Conservation (phyloP, 2,329 filamentous ascomycete genomes). For the Fusarium sp. region DNA sequence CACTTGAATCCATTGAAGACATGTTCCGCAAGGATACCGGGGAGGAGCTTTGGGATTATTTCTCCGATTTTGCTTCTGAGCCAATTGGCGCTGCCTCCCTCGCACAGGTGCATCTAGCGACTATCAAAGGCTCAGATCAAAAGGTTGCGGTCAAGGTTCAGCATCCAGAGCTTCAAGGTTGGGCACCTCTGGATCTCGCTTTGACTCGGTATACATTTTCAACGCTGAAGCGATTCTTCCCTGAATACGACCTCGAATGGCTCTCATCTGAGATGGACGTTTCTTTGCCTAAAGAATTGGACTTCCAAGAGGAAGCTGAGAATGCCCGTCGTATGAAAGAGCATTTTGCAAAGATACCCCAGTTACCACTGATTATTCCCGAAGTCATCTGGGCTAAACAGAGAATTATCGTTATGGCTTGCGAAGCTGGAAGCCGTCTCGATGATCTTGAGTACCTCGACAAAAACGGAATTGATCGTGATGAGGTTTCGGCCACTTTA, state of each 20-base stretch:
- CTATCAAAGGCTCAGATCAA: conserved; percentile 82
- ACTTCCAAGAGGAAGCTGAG: conserved; percentile 86
- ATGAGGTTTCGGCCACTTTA: conserved; percentile 92
- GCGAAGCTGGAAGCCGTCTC: conserved; percentile 84
- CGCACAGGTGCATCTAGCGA: conserved; percentile 93
- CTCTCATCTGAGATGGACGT: conserved; percentile 91
- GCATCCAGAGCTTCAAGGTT: conserved; percentile 89
- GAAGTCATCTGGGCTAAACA: conserved; percentile 89
- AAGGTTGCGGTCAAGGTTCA: conserved; percentile 97
- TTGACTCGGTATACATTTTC: conserved; percentile 91
- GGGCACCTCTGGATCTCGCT: conserved; percentile 87
- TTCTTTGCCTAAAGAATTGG: conserved; percentile 89
- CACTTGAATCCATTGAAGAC: conserved; percentile 83
- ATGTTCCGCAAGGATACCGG: conserved; percentile 92
- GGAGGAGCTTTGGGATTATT: conserved; percentile 80
- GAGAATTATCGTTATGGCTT: conserved; percentile 95
- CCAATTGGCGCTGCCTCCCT: conserved; percentile 95
- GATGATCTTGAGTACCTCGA: conserved; percentile 93
- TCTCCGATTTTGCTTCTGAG: conserved; percentile 81
- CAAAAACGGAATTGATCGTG: conserved; percentile 86
- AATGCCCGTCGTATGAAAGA: conserved; percentile 85
- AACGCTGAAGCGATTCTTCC: conserved; percentile 91
- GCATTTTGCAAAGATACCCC: conserved; percentile 81
- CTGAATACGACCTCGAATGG: conserved; percentile 98
- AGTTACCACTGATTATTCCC: conserved; percentile 88